Evolutionary conservation across 2,329 filamentous ascomycete species (phyloP), one percentile per base, ranked within the genome.

Genomic region (Emergomyces orientalis): DNA sequence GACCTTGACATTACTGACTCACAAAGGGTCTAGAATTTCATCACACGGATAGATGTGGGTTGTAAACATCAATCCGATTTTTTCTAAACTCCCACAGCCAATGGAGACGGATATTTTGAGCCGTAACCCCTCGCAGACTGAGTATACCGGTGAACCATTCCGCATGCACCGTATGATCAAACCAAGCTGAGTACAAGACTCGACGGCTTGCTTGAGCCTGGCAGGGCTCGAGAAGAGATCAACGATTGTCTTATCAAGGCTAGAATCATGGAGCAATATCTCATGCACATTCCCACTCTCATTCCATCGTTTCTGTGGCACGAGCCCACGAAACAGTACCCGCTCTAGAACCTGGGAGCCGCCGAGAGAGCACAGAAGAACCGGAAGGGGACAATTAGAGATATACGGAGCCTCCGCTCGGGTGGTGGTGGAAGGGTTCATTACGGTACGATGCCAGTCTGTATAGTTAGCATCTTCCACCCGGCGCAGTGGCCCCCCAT

Each of bases 21-120:
- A 54, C 30, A 32, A 54, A 34, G 51, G 14, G n/a, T 54, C 51
- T 34, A 54, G 51, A 34, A 54, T 34, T 54, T 54, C 51, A 54
- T 54, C 51, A 5, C 14, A 22, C 51, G 30, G 51, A 32, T 54
- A 54, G 25, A 54, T 54, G 30, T 54, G 51, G 25, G 30, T 54
- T 17, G 51, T 54, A 54, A 30, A 54, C 14, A 54, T 34, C 51
- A 54, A 54, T 34, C 51, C 25, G 30, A 32, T 54, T 54, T 54
- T n/a, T 54, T 32, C 51, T 25, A 54, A 54, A 6, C 51, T 32
- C 25, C 25, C 51, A 30, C 25, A 9, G 14, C 22, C 30, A 34
- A 32, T 32, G 51, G 14, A 54, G 25, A 4, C 22, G 25, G 51
- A 54, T 54, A 54, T 54, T 34, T 27, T 32, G 25, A 54, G 51